Percentiles rank a stretch among this genome's conserved stretches.
Conservation (phyloP, 805 yeast genomes). For the Tetrapisispora phaffii region DNA sequence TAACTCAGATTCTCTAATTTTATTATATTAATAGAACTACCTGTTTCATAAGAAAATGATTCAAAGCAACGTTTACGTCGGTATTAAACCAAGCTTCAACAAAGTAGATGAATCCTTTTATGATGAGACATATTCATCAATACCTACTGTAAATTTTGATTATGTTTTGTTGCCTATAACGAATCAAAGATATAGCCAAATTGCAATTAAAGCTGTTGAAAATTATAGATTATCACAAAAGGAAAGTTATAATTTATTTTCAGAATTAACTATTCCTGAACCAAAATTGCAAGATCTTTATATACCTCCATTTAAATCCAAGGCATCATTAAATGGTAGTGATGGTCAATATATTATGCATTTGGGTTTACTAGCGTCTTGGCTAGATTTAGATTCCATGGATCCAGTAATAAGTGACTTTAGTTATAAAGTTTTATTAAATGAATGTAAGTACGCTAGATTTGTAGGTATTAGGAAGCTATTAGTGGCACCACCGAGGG, state of each 20-base stretch:
- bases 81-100: constrained; percentile 37
- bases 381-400: constrained; percentile 58
- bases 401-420: constrained; percentile 41
- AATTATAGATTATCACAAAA: constrained; percentile 2
- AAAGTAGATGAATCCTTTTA: constrained; percentile 16
- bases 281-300: constrained; percentile 28
- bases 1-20: too few species aligned
- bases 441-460: constrained; percentile 50
- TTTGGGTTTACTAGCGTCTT: constrained; percentile 53
- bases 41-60: constrained; percentile 5
- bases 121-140: constrained; percentile 18
- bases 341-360: constrained; percentile 19
- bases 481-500: constrained; percentile 55
- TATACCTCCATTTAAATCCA: constrained; percentile 22
- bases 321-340: not conserved
- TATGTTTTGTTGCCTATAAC: constrained; percentile 46
- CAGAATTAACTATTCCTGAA: constrained; percentile 17
- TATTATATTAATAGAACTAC: too few species aligned
- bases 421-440: constrained; percentile 45
- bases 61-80: constrained; percentile 33
- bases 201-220: constrained; percentile 29
- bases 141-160: constrained; percentile 32
- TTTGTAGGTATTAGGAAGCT: constrained; percentile 48
- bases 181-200: constrained; percentile 39
- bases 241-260: not conserved